Base-by-base conservation (phyloP, 2,329 filamentous ascomycete genomes). In the Sclerotiophoma versabilis region DNA sequence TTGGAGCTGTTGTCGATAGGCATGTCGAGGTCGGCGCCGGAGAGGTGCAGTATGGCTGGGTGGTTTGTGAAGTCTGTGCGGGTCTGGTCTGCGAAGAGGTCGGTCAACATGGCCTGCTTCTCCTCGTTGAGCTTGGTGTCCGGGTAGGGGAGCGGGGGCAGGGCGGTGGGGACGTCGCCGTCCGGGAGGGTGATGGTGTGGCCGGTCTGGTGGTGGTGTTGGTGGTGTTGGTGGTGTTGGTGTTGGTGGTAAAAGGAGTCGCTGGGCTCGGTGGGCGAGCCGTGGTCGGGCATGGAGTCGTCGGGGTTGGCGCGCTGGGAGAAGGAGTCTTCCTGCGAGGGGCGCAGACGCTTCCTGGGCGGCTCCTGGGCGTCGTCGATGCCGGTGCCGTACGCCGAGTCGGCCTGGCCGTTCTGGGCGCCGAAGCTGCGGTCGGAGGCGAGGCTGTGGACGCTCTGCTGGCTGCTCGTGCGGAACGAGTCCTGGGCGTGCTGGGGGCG, bases 1-100 rank as follows among this genome's bases (percentile, higher is more conserved):
- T 98, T 92, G 29, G 88, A 88, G 54, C 92, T 92, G 22, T 88
- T 84, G 69, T 99, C 95, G 52, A 99, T 91, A 1, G 95, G 93
- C 72, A 95, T 89, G 69, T 99, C 95, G 19, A 98, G 84, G 63
- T 99, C 93, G 32, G 88, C 80, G 0, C 91, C 86, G 1, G 87
- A 89, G 50, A 97, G 82, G 9, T 87, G 87, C 41, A 87, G 82
- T 32, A 99, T 84, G 32, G 90, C 89, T 10, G 92, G 89, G 66
- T 93, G 89, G 50, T 88, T 87, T 1, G 87, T 84, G 59, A 83
- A 88, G 60, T 96, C 90, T 7, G 85, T 86, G 10, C 86, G 81
- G 6, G 84, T 82, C 46, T 88, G 73, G 51, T 81, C 79, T 3
- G 78, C 77, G 54, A 81, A 76, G 10, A 75, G 82, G 60, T 95